Base-by-base conservation (phyloP, 1,284 basidiomycete species). In the Heterobasidion occidentale region DNA sequence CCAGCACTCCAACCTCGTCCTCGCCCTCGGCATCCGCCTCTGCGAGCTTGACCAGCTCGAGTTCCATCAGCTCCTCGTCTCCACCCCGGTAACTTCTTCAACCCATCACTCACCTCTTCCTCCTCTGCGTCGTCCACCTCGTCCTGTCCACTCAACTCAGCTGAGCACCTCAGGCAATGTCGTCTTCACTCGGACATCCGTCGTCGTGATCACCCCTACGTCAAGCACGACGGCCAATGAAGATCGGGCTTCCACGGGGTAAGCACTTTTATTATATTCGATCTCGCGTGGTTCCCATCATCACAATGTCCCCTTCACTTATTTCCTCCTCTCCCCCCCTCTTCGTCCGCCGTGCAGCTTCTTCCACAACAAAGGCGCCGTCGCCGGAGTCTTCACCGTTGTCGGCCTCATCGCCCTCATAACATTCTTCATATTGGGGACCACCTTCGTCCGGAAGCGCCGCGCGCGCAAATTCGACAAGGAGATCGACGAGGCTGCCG, bases 301-400 rank as follows among this genome's bases (percentile, higher is more conserved):
- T 17, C 17, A 14, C 17, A 45, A 7, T 48, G 19, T 1, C 17
- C 6, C 14, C 46, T 33, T 48, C 49, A 14, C 9, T 1, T 36
- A 7, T 3, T 20, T 27, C 20, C 7, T 7, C 12, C 7, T 49
- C 3, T 5, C 7, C 49, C 12, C 17, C 33, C 27, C 34, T n/a
- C 20, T 51, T 27, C 49, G 12, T 36, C 42, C 49, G 44, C 53
- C 36, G 27, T 27, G 36, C 59, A 88, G 86, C 49, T 90, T 90
- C 72, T 84, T 88, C 66, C 59, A 75, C 53, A 89, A 90, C 71
- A 88, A 70, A 50, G 84, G 79, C 34, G 86, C 84, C 0, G 83
- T 89, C 8, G 84, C 82, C 1, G 87, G 82, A 36, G 79, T 81
- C 0, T 90, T 89, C 70, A 71, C 80, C 36, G 84, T 82, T 53